A percentile compares a stretch with the other conserved stretches of the same genome.
Conservation (phyloP, 2,329 filamentous ascomycete species). For the Cercospora nicotianae region DNA sequence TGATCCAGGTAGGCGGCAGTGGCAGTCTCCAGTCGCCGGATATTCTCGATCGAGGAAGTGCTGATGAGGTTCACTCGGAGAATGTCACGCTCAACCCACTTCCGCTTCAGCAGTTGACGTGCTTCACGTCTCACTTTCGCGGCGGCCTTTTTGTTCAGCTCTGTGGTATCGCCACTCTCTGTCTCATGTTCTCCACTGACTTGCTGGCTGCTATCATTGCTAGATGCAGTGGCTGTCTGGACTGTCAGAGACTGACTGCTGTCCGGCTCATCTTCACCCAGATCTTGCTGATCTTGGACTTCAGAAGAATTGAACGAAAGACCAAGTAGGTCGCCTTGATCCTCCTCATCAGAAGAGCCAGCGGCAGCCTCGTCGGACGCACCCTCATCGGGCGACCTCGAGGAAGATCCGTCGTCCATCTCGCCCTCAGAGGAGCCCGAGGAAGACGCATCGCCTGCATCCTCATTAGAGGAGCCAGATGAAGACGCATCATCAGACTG, state of each 20-base stretch:
- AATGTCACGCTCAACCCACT: conserved; percentile 27
- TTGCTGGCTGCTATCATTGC: neutral
- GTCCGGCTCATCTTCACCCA: neutral
- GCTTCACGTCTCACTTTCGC: conserved; percentile 19
- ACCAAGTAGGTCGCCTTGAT: neutral
- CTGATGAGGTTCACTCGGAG: conserved; percentile 18
- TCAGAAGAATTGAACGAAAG: neutral
- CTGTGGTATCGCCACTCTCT: neutral
- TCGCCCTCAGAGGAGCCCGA: neutral
- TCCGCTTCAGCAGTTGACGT: conserved; percentile 23
- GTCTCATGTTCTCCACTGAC: neutral
- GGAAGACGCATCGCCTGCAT: neutral
- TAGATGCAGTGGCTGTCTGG: neutral
- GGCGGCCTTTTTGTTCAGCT: conserved; percentile 5
- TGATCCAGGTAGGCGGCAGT: conserved; percentile 23
- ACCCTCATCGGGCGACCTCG: neutral
- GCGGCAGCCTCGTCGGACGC: neutral
- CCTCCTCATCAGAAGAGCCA: neutral
- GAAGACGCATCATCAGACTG: neutral
- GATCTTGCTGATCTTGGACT: neutral
- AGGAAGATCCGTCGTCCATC: neutral
- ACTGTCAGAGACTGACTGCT: neutral
- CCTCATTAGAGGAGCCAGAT: neutral
- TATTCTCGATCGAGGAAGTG: conserved; percentile 16
- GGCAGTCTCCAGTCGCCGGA: conserved; percentile 10